phyloP scores from a whole-genome alignment of 2,329 filamentous ascomycete species.

The Didymella arachidicola region DNA sequence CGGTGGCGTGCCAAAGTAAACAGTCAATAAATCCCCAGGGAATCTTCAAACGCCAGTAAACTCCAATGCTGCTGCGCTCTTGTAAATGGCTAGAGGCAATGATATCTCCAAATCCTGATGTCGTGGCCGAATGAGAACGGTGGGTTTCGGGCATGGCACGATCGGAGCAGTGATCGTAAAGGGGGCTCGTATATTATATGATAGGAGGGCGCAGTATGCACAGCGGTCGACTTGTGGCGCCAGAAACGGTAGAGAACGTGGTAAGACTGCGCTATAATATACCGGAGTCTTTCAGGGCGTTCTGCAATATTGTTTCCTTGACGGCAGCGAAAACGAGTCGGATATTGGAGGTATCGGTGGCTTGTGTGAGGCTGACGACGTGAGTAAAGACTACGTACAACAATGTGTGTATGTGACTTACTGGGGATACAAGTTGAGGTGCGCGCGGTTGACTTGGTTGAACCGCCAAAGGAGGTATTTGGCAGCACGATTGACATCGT shows the following conservation, averaged over 20 bases:
- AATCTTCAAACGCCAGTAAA: slow-evolving; percentile 45
- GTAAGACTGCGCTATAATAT: slow-evolving; percentile 66
- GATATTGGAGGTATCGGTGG: slow-evolving; percentile 98
- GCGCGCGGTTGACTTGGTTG: slow-evolving; percentile 96
- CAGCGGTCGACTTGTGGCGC: slow-evolving; percentile 39
- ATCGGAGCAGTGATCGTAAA: slow-evolving; percentile 44
- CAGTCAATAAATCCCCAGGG: slow-evolving; percentile 29
- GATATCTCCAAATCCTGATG: slow-evolving; percentile 45
- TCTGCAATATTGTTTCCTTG: slow-evolving; percentile 98
- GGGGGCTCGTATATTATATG: slow-evolving; percentile 47
- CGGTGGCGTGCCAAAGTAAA: slow-evolving; percentile 9
- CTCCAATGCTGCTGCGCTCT: slow-evolving; percentile 52
- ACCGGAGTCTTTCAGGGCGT: slow-evolving; percentile 96
- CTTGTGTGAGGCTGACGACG: slow-evolving; percentile 84
- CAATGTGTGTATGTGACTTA: slow-evolving; percentile 32
- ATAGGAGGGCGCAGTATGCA: slow-evolving; percentile 40
- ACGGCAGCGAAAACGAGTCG: slow-evolving; percentile 97
- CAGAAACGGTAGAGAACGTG: slow-evolving; percentile 12
- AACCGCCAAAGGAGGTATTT: slow-evolving; percentile 99
- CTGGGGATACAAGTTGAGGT: slow-evolving; percentile 97
- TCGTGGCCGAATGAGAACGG: slow-evolving; percentile 41
- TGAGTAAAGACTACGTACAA: slow-evolving; percentile 33
- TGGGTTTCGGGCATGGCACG: slow-evolving; percentile 41
- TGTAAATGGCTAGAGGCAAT: slow-evolving; percentile 47
- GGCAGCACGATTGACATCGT: slow-evolving; percentile 96